A percentile compares a stretch with the other conserved stretches of the same genome.
Conservation (phyloP, 2,329 filamentous ascomycete species). For the Lachnellula willkommii region DNA sequence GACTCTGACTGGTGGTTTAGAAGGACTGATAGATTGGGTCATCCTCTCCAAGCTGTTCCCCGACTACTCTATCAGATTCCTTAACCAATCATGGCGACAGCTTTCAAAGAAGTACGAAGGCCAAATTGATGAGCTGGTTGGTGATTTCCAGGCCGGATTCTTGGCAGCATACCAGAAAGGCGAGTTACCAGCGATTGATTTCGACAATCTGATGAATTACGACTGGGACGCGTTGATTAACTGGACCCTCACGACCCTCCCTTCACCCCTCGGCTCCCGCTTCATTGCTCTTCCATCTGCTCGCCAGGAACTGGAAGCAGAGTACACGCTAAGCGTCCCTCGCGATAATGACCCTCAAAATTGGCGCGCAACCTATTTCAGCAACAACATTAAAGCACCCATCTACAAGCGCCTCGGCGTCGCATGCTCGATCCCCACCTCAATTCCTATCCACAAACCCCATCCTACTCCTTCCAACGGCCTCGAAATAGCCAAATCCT, state of each 20-base stretch:
- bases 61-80: conserved; percentile 43
- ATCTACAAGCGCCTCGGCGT: conserved; percentile 30
- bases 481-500: conserved; percentile 48
- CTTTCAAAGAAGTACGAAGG: conserved; percentile 47
- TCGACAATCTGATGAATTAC: conserved; percentile 56
- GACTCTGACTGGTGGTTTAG: conserved; percentile 54
- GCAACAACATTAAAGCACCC: conserved; percentile 39
- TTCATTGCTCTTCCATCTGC: conserved; percentile 43
- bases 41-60: conserved; percentile 53
- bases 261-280: conserved; percentile 37
- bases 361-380: conserved; percentile 55
- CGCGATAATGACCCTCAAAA: conserved; percentile 32
- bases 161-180: conserved; percentile 59
- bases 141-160: conserved; percentile 61
- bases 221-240: conserved; percentile 63
- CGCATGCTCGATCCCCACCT: conserved; percentile 42
- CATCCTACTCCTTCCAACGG: conserved; percentile 20
- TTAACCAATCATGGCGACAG: conserved; percentile 52
- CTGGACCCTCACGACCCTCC: conserved; percentile 54
- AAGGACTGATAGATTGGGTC: conserved; percentile 57
- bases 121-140: conserved; percentile 51
- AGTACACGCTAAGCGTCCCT: conserved; percentile 31
- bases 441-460: conserved; percentile 28
- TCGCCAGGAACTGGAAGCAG: conserved; percentile 39
- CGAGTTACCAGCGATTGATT: conserved; percentile 58